Percentiles rank a stretch among this genome's conserved stretches.
phyloP scores from a whole-genome alignment of 1,284 basidiomycete genomes.

The Neotropicomus parvogracilis region DNA sequence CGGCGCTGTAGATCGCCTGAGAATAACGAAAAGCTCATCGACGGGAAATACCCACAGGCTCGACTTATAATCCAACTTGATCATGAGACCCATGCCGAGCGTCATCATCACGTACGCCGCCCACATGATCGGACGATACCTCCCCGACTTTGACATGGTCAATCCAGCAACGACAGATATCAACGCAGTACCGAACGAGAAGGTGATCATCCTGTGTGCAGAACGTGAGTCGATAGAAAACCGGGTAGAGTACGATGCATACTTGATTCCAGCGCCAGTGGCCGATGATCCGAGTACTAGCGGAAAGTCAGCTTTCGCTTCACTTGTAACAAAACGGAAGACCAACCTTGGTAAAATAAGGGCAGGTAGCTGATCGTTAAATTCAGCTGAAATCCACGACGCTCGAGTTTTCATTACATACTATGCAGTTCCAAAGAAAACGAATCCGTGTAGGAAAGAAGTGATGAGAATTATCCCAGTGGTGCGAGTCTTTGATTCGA shows the following conservation, averaged over 20 bases:
- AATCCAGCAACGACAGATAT: constrained; percentile 60
- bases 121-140: constrained; percentile 66
- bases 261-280: constrained; percentile 71
- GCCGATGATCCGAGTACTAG: constrained; percentile 68
- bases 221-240: not conserved
- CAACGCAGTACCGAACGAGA: constrained; percentile 59
- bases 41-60: constrained; percentile 40
- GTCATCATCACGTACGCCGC: constrained; percentile 50
- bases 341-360: constrained; percentile 63
- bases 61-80: constrained; percentile 40
- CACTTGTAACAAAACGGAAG: not conserved
- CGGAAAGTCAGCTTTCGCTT: constrained; percentile 24
- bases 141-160: constrained; percentile 54
- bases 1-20: constrained; percentile 40
- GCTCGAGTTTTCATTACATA: constrained; percentile 16
- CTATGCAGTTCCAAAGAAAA: constrained; percentile 52
- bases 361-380: constrained; percentile 57
- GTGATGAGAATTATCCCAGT: constrained; percentile 63
- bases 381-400: constrained; percentile 5
- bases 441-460: constrained; percentile 62
- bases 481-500: constrained; percentile 57
- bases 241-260: constrained; percentile 15
- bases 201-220: constrained; percentile 66
- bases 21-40: not conserved
- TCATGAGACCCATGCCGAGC: constrained; percentile 69